Evolutionary conservation across 148 eudicot species (phyloP).

Genomic region (Fagopyrum esculentum): DNA sequence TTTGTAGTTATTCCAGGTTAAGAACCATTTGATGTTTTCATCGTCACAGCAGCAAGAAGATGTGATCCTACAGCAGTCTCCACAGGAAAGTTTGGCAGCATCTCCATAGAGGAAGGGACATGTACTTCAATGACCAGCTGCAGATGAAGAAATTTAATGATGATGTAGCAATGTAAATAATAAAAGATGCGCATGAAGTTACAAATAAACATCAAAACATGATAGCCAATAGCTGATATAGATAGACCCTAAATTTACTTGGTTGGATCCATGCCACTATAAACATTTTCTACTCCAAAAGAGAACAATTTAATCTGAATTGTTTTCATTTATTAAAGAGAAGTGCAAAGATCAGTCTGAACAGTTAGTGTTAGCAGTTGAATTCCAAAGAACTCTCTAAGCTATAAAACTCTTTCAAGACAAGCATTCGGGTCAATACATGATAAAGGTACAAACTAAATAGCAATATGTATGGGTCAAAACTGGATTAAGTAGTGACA

Average conservation of each 20-base stretch:
- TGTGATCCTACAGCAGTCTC: constrained; percentile 76
- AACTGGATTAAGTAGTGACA: not conserved
- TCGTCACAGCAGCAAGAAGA: constrained; percentile 70
- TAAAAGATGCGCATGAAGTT: constrained; percentile 6
- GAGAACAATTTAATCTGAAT: not conserved
- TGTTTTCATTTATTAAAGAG: not conserved
- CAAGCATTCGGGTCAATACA: not conserved
- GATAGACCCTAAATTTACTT: not conserved
- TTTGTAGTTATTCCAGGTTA: constrained; percentile 9
- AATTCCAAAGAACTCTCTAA: not conserved
- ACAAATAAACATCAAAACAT: constrained; percentile 8
- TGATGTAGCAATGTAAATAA: constrained; percentile 8
- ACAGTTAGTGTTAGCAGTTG: not conserved
- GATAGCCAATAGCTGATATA: not conserved
- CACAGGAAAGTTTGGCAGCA: constrained; percentile 71
- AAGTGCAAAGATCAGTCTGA: constrained; percentile 1
- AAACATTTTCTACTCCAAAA: not conserved
- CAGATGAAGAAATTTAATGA: not conserved
- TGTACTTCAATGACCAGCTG: constrained; percentile 70
- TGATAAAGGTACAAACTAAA: not conserved
- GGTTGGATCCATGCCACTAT: not conserved
- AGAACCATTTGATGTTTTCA: constrained; percentile 65
- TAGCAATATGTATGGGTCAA: not conserved
- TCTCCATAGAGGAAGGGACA: constrained; percentile 60
- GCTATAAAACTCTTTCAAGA: not conserved